A percentile compares a stretch with the other conserved stretches of the same genome.
Evolutionary conservation across 164 flowering plant genomes (phyloP).

Genomic region (Vitis rotundifolia): DNA sequence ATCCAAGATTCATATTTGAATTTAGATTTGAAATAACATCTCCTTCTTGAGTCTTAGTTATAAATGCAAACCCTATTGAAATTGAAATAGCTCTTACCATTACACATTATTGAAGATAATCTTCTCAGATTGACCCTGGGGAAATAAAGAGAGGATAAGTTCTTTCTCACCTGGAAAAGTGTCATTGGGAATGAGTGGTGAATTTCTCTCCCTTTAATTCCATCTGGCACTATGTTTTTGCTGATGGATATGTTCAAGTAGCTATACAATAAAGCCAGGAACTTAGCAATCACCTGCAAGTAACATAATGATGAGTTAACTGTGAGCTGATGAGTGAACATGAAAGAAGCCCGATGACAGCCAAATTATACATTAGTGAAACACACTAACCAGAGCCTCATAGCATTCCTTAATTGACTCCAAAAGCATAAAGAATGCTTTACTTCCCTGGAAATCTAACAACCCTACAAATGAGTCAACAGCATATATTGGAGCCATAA

Average conservation of each 20-base stretch:
- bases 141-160: neutral
- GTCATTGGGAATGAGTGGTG: constrained; percentile 94
- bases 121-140: neutral
- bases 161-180: constrained; percentile 70
- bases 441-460: constrained; percentile 77
- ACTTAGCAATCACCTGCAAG: constrained; percentile 92
- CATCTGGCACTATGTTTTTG: constrained; percentile 84
- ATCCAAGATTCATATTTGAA: neutral
- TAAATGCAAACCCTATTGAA: neutral
- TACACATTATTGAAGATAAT: neutral
- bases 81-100: neutral
- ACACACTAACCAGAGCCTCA: constrained; percentile 76
- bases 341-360: too few species aligned
- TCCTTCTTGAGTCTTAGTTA: too few species aligned
- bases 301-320: neutral
- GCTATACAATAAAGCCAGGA: constrained; percentile 87
- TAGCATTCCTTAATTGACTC: constrained; percentile 91
- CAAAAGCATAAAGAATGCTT: constrained; percentile 78
- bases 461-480: constrained; percentile 77
- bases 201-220: constrained; percentile 88
- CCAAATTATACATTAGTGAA: neutral
- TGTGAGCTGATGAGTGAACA: neutral
- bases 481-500: constrained; percentile 94
- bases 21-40: too few species aligned
- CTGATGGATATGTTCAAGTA: constrained; percentile 87